Conservation (phyloP, 257 asterid species). For the Solanum sejunctum region DNA sequence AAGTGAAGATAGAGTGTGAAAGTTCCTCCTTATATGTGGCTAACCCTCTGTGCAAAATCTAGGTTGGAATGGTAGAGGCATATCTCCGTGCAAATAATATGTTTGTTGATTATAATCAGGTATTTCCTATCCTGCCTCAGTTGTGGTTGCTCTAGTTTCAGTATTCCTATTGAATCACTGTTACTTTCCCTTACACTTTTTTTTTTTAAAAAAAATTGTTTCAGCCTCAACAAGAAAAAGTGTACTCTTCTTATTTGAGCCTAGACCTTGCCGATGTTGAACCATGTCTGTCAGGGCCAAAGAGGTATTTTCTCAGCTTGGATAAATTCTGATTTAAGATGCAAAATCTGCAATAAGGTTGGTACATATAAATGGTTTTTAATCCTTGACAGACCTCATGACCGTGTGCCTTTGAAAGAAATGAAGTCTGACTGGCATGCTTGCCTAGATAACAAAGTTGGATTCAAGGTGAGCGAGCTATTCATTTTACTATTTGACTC, state of each 20-base stretch:
- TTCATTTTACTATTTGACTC: neutral
- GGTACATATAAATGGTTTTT: neutral
- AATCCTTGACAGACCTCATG: conserved; percentile 68
- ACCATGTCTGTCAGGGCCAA: conserved; percentile 92
- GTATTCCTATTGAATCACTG: neutral
- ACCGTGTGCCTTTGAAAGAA: conserved; percentile 71
- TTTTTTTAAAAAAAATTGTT: neutral
- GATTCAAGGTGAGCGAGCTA: conserved; percentile 63
- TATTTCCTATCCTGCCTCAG: conserved; percentile 6
- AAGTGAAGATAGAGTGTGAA: neutral
- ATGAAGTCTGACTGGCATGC: conserved; percentile 95
- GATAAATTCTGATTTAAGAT: neutral
- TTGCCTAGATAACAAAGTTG: conserved; percentile 83
- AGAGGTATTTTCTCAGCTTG: conserved; percentile 35
- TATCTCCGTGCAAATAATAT: conserved; percentile 87
- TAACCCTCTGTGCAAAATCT: neutral
- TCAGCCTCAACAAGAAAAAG: conserved; percentile 85
- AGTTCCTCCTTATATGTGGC: neutral
- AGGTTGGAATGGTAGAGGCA: conserved; percentile 93
- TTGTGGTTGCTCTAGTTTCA: neutral
- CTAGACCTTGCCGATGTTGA: conserved; percentile 64
- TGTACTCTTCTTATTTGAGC: conserved; percentile 58
- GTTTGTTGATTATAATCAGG: conserved; percentile 91
- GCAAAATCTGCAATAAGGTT: neutral
- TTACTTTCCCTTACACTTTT: neutral